Base-by-base conservation (phyloP, 1,284 basidiomycete species). In the Waitea zeae region DNA sequence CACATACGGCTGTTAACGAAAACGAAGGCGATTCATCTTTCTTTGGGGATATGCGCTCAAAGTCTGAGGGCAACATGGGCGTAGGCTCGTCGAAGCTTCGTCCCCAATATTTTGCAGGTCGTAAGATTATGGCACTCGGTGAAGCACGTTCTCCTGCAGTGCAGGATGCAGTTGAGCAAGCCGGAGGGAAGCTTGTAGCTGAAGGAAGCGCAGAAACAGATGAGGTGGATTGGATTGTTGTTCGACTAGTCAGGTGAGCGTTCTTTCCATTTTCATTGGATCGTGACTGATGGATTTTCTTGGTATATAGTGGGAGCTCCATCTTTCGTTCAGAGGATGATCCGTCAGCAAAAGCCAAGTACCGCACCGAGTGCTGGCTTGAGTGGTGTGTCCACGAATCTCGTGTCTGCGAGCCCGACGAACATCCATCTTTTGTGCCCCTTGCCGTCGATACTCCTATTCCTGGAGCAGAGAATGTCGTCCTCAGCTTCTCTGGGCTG, bases 321-420 rank as follows among this genome's bases (percentile, higher is more conserved):
- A 42, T 79, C 7, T 78, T 61, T 43, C 54, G 50, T 3, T 58
- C 62, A 15, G 74, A 78, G 44, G 44, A 49, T 3, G 64, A 70
- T 34, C 52, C 56, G 11, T 19, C 31, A 1, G 45, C 58, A 40
- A 62, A 63, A 28, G 37, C 42, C 0, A 74, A 72, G 44, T 80
- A 72, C 46, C 62, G 82, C 28, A 86, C 81, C 0, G 81, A 86
- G 48, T 86, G 79, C 45, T 86, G 81, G 81, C 57, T 86, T 0
- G 81, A 86, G 49, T 65, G 67, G 34, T 86, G 77, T 42, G 59
- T 84, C 11, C 76, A 67, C 37, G 68, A 72, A 41, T 71, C 77
- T 31, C 61, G 66, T 12, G 54, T 84, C 37, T 76, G 73, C 47
- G 47, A 50, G 13, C 54, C 64, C 0, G 62, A 67, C 2, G 73